Percentiles rank a stretch among this genome's conserved stretches.
phyloP scores from a whole-genome alignment of 2,329 filamentous ascomycete genomes.

The Cytospora chrysosperma region DNA sequence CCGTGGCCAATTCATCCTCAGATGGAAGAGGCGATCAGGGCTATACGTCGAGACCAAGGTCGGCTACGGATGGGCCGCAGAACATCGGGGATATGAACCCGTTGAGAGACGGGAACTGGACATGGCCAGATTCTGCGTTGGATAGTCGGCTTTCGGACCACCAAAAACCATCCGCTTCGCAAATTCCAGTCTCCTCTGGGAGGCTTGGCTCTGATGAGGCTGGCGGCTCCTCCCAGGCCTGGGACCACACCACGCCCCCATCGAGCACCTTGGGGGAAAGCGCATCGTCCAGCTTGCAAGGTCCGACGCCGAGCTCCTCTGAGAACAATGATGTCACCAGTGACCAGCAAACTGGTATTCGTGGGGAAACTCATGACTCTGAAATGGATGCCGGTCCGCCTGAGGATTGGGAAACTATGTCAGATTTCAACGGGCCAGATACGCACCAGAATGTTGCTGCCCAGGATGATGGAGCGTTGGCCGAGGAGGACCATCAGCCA shows the following conservation, averaged over 20 bases:
- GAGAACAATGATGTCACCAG: constrained; percentile 4
- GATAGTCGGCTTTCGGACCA: constrained; percentile 7
- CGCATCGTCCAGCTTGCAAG: constrained; percentile 18
- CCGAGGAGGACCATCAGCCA: constrained; percentile 29
- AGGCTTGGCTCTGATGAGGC: not conserved
- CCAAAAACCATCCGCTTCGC: not conserved
- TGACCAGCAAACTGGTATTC: not conserved
- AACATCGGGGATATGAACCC: constrained; percentile 46
- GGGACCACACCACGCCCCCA: constrained; percentile 22
- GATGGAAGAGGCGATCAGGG: constrained; percentile 19
- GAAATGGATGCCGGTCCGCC: not conserved
- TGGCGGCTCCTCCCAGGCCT: constrained; percentile 1
- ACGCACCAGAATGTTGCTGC: constrained; percentile 4
- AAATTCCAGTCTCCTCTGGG: not conserved
- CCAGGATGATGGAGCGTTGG: constrained; percentile 6
- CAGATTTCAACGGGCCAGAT: constrained; percentile 18
- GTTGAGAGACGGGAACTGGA: constrained; percentile 61
- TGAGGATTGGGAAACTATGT: constrained; percentile 18
- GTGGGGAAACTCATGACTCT: not conserved
- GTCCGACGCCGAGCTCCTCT: constrained; percentile 20
- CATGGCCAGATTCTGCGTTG: constrained; percentile 41
- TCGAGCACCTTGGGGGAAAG: constrained; percentile 24
- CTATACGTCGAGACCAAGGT: constrained; percentile 43
- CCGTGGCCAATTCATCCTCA: not conserved
- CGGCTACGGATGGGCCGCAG: constrained; percentile 57